Evolutionary conservation across 805 yeast genomes (phyloP).

Genomic region (Kluyveromyces lactis): DNA sequence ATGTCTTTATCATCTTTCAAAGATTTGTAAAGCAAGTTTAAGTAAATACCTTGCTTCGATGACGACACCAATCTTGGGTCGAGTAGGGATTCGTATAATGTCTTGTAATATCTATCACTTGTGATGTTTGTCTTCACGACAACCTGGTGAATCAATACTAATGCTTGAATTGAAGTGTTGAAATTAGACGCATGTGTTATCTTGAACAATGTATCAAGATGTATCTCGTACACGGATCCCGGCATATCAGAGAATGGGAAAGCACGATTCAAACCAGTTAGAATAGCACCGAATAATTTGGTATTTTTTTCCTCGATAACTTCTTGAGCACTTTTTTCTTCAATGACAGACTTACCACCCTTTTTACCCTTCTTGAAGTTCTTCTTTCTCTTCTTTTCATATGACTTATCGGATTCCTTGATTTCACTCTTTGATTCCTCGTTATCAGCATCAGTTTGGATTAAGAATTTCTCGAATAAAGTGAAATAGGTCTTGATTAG

Average conservation of each 20-base stretch:
- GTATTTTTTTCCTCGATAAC: slow-evolving; percentile 71
- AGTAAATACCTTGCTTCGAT: slow-evolving; percentile 86
- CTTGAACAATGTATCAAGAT: slow-evolving; percentile 74
- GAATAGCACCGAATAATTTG: slow-evolving; percentile 77
- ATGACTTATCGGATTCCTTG: slow-evolving; percentile 29
- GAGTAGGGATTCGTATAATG: slow-evolving; percentile 80
- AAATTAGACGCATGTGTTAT: slow-evolving; percentile 93
- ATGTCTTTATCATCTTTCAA: slow-evolving; percentile 59
- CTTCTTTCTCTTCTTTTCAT: slow-evolving; percentile 61
- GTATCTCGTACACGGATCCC: slow-evolving; percentile 59
- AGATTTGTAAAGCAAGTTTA: slow-evolving; percentile 78
- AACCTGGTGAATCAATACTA: slow-evolving; percentile 77
- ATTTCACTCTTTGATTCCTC: slow-evolving; percentile 29
- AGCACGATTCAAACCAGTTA: slow-evolving; percentile 93
- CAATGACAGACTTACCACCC: slow-evolving; percentile 76
- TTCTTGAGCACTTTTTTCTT: slow-evolving; percentile 55
- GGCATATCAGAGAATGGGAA: slow-evolving; percentile 84
- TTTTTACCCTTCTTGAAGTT: slow-evolving; percentile 75
- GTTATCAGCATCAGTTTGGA: slow-evolving; percentile 50
- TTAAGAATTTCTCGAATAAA: slow-evolving; percentile 72
- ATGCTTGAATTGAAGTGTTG: slow-evolving; percentile 89
- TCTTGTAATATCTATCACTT: slow-evolving; percentile 68
- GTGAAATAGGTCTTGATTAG: slow-evolving; percentile 80
- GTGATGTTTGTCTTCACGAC: slow-evolving; percentile 49
- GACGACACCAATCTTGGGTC: slow-evolving; percentile 80